These are phyloP conservation scores for Balamuthia mandrillaris DNA, from an alignment of 208 protist species.

Conservation along the genomic window DNA sequence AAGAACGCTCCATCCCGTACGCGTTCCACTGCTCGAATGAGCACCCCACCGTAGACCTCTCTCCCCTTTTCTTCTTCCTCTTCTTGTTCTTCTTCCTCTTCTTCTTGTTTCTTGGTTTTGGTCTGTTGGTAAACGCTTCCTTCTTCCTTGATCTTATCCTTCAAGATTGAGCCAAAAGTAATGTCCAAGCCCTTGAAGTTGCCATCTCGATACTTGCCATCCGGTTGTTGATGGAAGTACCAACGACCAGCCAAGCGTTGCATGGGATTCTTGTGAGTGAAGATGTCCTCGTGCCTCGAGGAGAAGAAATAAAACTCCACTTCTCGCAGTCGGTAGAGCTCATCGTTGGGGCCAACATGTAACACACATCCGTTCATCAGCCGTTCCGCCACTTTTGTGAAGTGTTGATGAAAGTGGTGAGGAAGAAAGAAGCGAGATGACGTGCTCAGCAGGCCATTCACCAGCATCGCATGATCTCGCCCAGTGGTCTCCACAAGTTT, in stretches of 20 bases:
- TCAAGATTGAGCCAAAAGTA: slow-evolving; percentile 38
- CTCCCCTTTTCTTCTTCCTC: not conserved
- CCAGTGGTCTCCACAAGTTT: too few relatives aligned
- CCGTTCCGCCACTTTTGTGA: too few relatives aligned
- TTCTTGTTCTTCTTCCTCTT: not conserved
- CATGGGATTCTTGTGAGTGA: slow-evolving; percentile 24
- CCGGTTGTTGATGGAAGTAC: not conserved
- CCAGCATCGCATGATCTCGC: too few relatives aligned
- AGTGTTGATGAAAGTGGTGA: too few relatives aligned
- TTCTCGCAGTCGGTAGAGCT: slow-evolving; percentile 24
- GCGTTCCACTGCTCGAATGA: slow-evolving; percentile 20
- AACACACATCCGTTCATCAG: too few relatives aligned
- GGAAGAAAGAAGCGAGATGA: too few relatives aligned
- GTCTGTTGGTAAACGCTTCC: not conserved
- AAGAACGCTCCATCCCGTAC: slow-evolving; percentile 27
- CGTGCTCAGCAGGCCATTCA: too few relatives aligned
- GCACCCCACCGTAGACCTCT: slow-evolving; percentile 1
- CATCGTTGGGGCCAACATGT: too few relatives aligned
- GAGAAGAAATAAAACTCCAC: slow-evolving; percentile 31
- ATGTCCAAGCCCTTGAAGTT: slow-evolving; percentile 41
- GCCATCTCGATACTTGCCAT: not conserved
- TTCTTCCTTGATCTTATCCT: not conserved
- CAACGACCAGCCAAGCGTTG: not conserved
- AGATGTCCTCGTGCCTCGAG: not conserved
- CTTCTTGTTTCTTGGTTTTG: not conserved